Percentiles rank a stretch among this genome's conserved stretches.
Conservation (phyloP, 495 filamentous ascomycete genomes). For the Penicillium mononematosum region DNA sequence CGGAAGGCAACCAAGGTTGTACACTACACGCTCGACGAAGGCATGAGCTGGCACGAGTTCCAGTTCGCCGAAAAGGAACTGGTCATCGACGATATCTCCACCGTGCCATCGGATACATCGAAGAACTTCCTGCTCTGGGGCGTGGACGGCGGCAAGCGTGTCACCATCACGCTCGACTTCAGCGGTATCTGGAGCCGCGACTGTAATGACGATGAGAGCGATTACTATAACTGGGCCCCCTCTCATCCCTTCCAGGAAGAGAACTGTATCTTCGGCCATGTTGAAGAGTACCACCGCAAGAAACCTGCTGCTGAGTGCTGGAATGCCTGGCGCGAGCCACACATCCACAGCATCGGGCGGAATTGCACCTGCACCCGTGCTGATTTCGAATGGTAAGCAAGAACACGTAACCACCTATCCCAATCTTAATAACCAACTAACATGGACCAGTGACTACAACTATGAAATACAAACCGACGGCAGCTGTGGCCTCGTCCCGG, state of each 20-base stretch:
- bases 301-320: constrained; percentile 69
- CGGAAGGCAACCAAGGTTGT: constrained; percentile 62
- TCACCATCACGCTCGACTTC: constrained; percentile 84
- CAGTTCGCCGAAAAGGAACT: constrained; percentile 70
- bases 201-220: constrained; percentile 66
- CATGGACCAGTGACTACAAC: constrained; percentile 77
- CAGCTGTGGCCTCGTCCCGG: constrained; percentile 70
- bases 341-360: constrained; percentile 55
- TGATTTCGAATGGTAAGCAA: constrained; percentile 87
- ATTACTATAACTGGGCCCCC: constrained; percentile 84
- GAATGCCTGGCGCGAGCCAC: constrained; percentile 72
- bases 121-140: constrained; percentile 91
- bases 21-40: constrained; percentile 77
- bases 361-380: constrained; percentile 80
- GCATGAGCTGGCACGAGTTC: constrained; percentile 70
- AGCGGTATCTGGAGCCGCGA: constrained; percentile 64
- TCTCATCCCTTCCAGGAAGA: constrained; percentile 70
- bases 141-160: constrained; percentile 51
- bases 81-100: constrained; percentile 73
- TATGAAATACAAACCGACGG: constrained; percentile 74
- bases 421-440: constrained; percentile 16
- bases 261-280: constrained; percentile 89
- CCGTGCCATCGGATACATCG: constrained; percentile 83
- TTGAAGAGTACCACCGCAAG: constrained; percentile 88
- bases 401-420: neutral